These are phyloP conservation scores for Colletotrichum acutatum DNA, from an alignment of 2,329 filamentous ascomycete species.

Conservation along the genomic window DNA sequence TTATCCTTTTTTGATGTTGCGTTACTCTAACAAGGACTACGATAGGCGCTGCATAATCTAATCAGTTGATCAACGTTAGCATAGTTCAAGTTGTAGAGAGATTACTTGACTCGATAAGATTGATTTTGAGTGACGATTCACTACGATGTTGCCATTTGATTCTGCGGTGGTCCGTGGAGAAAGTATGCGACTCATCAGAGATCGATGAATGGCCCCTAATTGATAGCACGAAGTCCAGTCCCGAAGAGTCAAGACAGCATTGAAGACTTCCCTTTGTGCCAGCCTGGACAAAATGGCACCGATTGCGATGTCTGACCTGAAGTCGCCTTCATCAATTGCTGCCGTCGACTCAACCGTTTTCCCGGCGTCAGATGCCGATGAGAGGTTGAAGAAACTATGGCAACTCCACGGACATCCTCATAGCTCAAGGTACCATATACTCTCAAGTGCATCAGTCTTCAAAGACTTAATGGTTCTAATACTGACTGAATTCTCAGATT, in stretches of 20 bases:
- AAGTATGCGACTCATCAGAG: too few species aligned
- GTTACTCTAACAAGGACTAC: background rate
- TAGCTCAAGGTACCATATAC: background rate
- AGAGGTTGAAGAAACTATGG: conserved; percentile 10
- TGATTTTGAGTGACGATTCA: background rate
- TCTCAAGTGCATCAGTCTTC: accelerated
- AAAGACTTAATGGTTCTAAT: background rate
- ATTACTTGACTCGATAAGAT: background rate
- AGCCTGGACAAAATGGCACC: conserved; percentile 12
- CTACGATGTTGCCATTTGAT: background rate
- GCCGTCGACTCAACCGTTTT: conserved; percentile 5
- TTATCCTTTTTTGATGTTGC: background rate
- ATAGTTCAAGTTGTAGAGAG: background rate
- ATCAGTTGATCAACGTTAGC: background rate
- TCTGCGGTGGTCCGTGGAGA: too few species aligned
- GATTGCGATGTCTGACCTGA: conserved; percentile 14
- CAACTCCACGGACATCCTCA: conserved; percentile 20
- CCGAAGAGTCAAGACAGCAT: background rate
- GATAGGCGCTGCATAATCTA: conserved; percentile 11
- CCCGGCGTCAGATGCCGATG: conserved; percentile 9
- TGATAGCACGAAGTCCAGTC: background rate
- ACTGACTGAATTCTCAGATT: background rate
- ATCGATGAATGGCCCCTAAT: too few species aligned
- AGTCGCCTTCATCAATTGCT: background rate
- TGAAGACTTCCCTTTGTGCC: background rate